A percentile compares a stretch with the other conserved stretches of the same genome.
Evolutionary conservation across 1,139 yeast genomes (phyloP).

Genomic region (Geotrichum histeridarum): DNA sequence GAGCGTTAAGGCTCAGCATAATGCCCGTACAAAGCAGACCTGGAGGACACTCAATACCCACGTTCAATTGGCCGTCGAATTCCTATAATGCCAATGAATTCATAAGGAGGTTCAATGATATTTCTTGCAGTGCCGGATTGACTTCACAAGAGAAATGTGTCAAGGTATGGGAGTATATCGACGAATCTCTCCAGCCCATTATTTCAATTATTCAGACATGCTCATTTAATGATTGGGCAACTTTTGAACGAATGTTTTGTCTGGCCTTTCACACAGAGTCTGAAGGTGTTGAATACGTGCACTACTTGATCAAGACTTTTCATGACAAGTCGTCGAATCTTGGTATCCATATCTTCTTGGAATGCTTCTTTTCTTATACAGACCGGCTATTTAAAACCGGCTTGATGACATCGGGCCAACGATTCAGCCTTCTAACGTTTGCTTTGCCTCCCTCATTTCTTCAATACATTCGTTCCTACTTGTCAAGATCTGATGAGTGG

Average conservation of each 20-base stretch:
- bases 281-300: slow-evolving; percentile 11
- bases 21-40: neutral
- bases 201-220: slow-evolving; percentile 15
- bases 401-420: slow-evolving; percentile 11
- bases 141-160: slow-evolving; percentile 9
- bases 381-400: slow-evolving; percentile 7
- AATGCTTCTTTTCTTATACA: slow-evolving; percentile 17
- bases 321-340: slow-evolving; percentile 9
- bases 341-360: slow-evolving; percentile 13
- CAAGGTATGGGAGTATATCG: slow-evolving; percentile 9
- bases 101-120: slow-evolving; percentile 5
- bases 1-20: slow-evolving; percentile 10
- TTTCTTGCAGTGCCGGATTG: slow-evolving; percentile 1
- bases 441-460: slow-evolving; percentile 13
- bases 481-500: slow-evolving; percentile 11
- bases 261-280: slow-evolving; percentile 13
- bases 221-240: slow-evolving; percentile 11
- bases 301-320: slow-evolving; percentile 16
- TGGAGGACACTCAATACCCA: slow-evolving; percentile 8
- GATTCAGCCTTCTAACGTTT: slow-evolving; percentile 12
- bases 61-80: slow-evolving; percentile 6
- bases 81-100: slow-evolving; percentile 10
- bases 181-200: slow-evolving; percentile 7
- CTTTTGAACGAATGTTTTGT: slow-evolving; percentile 11
- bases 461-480: slow-evolving; percentile 1